Evolutionary conservation across 441 rosid genomes (phyloP).

Genomic region (Pelargonium australe): DNA sequence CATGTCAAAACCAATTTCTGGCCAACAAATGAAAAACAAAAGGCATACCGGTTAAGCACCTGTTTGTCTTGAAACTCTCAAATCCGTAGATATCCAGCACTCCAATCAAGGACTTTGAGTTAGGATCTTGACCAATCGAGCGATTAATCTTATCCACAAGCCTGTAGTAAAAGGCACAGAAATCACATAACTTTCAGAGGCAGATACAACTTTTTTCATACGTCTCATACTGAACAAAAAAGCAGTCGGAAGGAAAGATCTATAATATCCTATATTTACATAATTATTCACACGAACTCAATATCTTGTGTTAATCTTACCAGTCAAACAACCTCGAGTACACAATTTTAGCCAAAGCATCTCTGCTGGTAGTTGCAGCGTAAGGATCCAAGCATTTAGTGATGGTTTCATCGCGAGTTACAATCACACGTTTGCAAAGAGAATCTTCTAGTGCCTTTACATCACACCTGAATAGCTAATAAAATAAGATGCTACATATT

Average conservation of each 20-base stretch:
- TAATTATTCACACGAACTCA: not conserved
- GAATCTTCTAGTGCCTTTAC: conserved; percentile 5
- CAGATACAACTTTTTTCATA: conserved; percentile 5
- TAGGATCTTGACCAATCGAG: conserved; percentile 87
- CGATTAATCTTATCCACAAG: conserved; percentile 75
- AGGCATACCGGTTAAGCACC: conserved; percentile 96
- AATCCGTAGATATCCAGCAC: conserved; percentile 84
- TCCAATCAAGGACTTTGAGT: conserved; percentile 76
- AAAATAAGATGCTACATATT: conserved; percentile 3
- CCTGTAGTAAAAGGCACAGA: conserved; percentile 42
- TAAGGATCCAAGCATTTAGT: conserved; percentile 7
- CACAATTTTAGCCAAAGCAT: conserved; percentile 9
- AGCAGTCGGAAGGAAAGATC: conserved; percentile 2
- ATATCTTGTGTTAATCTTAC: not conserved
- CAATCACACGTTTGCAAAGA: conserved; percentile 10
- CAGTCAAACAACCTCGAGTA: conserved; percentile 12
- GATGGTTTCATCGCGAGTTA: not conserved
- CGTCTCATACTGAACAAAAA: not conserved
- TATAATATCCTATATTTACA: not conserved
- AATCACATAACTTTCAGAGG: conserved; percentile 18
- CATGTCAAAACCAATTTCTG: conserved; percentile 26
- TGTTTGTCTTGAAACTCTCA: conserved; percentile 98
- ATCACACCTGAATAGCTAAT: conserved; percentile 2
- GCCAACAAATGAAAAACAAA: conserved; percentile 43
- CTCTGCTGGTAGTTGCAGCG: not conserved